Evolutionary conservation across 352 stramenopile genomes (phyloP), one percentile per base, ranked within the genome.

Genomic region (Blastocystis sp.): DNA sequence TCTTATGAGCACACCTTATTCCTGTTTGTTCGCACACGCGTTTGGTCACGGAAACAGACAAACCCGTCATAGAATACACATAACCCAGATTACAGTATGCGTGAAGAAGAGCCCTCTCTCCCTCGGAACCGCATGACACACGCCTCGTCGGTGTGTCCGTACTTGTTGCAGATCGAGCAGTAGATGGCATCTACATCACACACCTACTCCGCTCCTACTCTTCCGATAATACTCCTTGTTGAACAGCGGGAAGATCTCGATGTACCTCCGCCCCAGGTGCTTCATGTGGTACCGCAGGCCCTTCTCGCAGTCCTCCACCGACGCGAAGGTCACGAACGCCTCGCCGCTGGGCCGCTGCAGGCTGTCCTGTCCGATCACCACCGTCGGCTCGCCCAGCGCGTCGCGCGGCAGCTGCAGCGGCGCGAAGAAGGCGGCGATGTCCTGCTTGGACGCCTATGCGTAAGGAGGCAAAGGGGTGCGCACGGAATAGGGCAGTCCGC

Each of bases 161-260:
- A 76, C 65, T 76, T 76, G 11, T 76, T 76, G 34, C 65, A 76
- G 23, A 76, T 76, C 3, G 65, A 43, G 52, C 65, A 76, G n/a
- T 76, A 76, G 23, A 76, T 76, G 9, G 38, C 9, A 76, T 76
- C 65, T 76, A 76, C 43, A 41, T 23, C 4, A 52, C 65, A 28
- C 62, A 28, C 23, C 65, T 21, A 7, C 10, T 38, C 17, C 11
- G 1, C 23, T 17, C 65, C 1, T n/a, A 76, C 65, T 76, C 38
- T 52, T 76, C n/a, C 65, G 10, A 41, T 76, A 76, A 41, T 76
- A 76, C 11, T 76, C 65, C 65, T 76, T 76, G 52, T 76, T 76
- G 65, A 76, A 76, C 65, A 76, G 23, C 10, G 65, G 65, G 43
- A 76, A 76, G 65, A 76, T 76, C 65, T 76, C 65, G 43, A 76